These are phyloP conservation scores for Dothiorella sarmentorum DNA, from an alignment of 2,329 filamentous ascomycete species.

Conservation along the genomic window DNA sequence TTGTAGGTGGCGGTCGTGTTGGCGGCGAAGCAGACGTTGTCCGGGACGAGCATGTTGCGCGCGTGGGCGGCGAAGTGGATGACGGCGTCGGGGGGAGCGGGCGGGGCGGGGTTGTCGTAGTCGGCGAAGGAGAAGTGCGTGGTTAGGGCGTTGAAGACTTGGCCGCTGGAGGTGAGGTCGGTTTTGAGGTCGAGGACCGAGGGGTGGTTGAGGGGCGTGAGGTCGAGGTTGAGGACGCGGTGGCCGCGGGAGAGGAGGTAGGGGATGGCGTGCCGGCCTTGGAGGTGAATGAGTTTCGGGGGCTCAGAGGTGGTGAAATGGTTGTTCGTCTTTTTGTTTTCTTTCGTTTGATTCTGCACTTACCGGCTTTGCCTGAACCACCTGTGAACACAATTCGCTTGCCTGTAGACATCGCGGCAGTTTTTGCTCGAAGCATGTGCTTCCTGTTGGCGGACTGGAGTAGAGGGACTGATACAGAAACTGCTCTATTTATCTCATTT, in stretches of 20 bases:
- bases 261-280: slow-evolving; percentile 52
- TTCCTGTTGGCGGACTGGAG: not conserved
- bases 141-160: slow-evolving; percentile 55
- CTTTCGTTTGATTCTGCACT: not conserved
- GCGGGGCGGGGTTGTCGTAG: slow-evolving; percentile 44
- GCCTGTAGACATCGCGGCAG: slow-evolving; percentile 17
- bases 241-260: slow-evolving; percentile 51
- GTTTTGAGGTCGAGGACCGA: slow-evolving; percentile 53
- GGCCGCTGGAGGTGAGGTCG: slow-evolving; percentile 54
- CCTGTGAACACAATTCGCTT: slow-evolving; percentile 53
- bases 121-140: slow-evolving; percentile 55
- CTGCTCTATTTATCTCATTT: not conserved
- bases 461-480: too few relatives aligned
- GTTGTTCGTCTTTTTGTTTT: not conserved
- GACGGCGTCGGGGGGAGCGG: slow-evolving; percentile 54
- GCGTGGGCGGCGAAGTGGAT: slow-evolving; percentile 61
- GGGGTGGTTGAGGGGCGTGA: slow-evolving; percentile 45
- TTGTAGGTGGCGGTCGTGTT: slow-evolving; percentile 60
- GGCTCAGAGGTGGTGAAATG: not conserved
- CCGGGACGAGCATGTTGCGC: slow-evolving; percentile 59
- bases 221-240: slow-evolving; percentile 55
- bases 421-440: not conserved
- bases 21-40: slow-evolving; percentile 56
- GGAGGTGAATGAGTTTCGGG: not conserved
- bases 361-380: slow-evolving; percentile 48